Conservation (phyloP, 2,329 filamentous ascomycete genomes). For the Aspergillus sp. region DNA sequence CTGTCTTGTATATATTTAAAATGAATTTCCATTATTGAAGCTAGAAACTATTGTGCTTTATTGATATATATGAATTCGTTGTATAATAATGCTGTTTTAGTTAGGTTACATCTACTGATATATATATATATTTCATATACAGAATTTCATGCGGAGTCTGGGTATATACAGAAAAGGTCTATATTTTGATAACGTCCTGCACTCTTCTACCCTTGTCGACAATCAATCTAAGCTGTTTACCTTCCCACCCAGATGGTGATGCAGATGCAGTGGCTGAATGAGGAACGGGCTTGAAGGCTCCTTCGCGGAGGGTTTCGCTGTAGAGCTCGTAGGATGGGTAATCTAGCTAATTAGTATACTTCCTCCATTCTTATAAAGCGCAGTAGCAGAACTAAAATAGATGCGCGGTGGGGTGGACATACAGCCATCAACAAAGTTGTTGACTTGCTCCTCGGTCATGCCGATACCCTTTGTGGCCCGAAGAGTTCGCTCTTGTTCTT, state of each 20-base stretch:
- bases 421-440: slow-evolving; percentile 71
- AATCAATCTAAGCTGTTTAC: slow-evolving; percentile 61
- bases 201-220: slow-evolving; percentile 63
- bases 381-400: too few relatives aligned
- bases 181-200: slow-evolving; percentile 56
- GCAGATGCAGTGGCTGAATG: slow-evolving; percentile 14
- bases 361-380: background rate
- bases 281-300: slow-evolving; percentile 50
- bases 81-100: too few relatives aligned
- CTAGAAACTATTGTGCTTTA: too few relatives aligned
- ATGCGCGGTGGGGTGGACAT: slow-evolving; percentile 24
- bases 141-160: too few relatives aligned
- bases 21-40: too few relatives aligned
- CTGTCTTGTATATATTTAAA: too few relatives aligned
- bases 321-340: slow-evolving; percentile 73
- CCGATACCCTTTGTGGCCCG: slow-evolving; percentile 66
- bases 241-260: slow-evolving; percentile 40
- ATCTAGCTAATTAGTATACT: slow-evolving; percentile 39
- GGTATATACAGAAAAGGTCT: background rate
- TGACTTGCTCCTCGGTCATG: slow-evolving; percentile 80
- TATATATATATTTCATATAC: background rate
- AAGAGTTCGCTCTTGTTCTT: slow-evolving; percentile 75
- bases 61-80: too few relatives aligned
- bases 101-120: too few relatives aligned
- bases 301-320: slow-evolving; percentile 58